Base-by-base conservation (phyloP, 306 rosid genomes). In the Rosa rugosa region DNA sequence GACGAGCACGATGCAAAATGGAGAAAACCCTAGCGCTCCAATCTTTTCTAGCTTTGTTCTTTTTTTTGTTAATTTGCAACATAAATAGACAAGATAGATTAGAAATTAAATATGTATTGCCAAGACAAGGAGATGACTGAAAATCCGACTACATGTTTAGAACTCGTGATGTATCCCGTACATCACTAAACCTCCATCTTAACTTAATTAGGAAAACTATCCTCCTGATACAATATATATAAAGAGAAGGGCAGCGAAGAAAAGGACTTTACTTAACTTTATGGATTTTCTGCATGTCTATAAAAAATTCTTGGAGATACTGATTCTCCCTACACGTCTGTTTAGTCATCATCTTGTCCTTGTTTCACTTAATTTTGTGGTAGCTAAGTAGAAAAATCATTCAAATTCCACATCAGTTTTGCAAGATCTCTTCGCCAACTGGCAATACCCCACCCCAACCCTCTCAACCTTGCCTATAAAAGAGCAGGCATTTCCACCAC, bases 351-450 rank as follows among this genome's bases (percentile, higher is more conserved):
- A 72, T 77, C 79, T 81, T 82, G 85, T 88, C 84, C 80, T 12
- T 75, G 40, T 80, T 79, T 75, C 75, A 18, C 38, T 50, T 41
- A 72, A 77, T 80, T 86, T 51, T 81, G 88, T 91, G 94, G 94
- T 77, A 82, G 80, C 69, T 75, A 82, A 83, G 72, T 54, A 71
- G 82, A 87, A 97, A 89, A 85, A 88, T 94, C 97, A 89, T 80
- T 77, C 71, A 86, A 86, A 88, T 89, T 87, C 85, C 78, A 72
- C 80, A 71, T 59, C 84, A 71, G 62, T 79, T 80, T 76, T 62
- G 45, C 64, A 80, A 84, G 72, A 83, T 84, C 85, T 85, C 80
- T 49, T 60, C 13, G 79, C 91, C 94, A 90, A 94, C 88, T 89
- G 85, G 87, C 89, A 54, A 77, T 75, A 78, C 83, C 85, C 86